These are phyloP conservation scores for Kazachstania kunashirensis DNA, from an alignment of 805 yeast species.

Conservation along the genomic window DNA sequence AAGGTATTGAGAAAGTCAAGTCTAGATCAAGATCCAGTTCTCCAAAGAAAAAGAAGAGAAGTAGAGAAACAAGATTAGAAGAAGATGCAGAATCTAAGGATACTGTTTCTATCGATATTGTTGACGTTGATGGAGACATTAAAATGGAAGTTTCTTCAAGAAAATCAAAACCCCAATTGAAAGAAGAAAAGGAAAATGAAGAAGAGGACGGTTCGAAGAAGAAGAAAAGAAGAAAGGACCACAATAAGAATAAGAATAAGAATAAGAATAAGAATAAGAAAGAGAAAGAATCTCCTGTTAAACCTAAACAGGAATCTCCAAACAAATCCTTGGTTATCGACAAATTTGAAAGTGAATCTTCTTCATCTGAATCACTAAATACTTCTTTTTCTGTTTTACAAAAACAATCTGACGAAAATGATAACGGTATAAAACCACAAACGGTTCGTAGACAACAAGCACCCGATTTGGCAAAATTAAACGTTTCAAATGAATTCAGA, in stretches of 20 bases:
- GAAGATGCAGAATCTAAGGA: slow-evolving; percentile 1
- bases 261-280: slow-evolving; percentile 2
- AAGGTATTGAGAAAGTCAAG: slow-evolving; percentile 6
- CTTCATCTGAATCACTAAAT: slow-evolving; percentile 11
- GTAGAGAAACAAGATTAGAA: slow-evolving; percentile 2
- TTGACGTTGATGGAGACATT: slow-evolving; percentile 7
- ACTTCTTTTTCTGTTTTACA: not conserved
- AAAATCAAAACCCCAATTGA: not conserved
- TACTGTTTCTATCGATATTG: slow-evolving; percentile 1
- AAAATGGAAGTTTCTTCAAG: slow-evolving; percentile 2
- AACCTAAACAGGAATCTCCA: slow-evolving; percentile 15
- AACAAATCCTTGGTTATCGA: slow-evolving; percentile 20
- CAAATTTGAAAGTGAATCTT: slow-evolving; percentile 17
- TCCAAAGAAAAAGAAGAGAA: slow-evolving; percentile 10
- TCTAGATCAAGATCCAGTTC: not conserved
- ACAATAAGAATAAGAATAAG: slow-evolving; percentile 1
- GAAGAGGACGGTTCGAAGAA: slow-evolving; percentile 1
- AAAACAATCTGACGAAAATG: not conserved
- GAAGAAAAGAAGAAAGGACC: slow-evolving; percentile 7
- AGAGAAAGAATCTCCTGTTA: slow-evolving; percentile 12
- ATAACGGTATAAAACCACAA: not conserved
- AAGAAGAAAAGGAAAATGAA: slow-evolving; percentile 2
- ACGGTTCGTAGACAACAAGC: slow-evolving; percentile 15
- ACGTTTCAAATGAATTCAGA: slow-evolving; percentile 28
- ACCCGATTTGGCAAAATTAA: slow-evolving; percentile 25